Percentiles rank a stretch among this genome's conserved stretches.
Evolutionary conservation across 371 early-diverging fungal species (phyloP).

Genomic region (Apophysomyces ossiformis): DNA sequence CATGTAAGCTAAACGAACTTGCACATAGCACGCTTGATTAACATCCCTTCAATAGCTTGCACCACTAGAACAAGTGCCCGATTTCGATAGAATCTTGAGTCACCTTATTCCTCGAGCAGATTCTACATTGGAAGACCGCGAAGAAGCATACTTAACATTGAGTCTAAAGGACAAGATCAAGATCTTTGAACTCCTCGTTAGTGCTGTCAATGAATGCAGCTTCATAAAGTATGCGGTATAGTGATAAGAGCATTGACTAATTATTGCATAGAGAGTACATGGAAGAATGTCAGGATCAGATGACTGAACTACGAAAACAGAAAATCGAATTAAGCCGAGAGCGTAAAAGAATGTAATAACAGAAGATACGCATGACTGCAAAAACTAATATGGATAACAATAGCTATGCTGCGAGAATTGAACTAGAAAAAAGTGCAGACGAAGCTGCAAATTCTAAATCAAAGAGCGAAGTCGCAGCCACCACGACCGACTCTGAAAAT

Average conservation of each 20-base stretch:
- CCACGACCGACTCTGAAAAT: slow-evolving; percentile 24
- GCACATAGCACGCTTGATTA: background rate
- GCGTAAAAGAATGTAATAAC: slow-evolving; percentile 47
- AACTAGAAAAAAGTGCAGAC: slow-evolving; percentile 35
- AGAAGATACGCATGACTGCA: too few relatives aligned
- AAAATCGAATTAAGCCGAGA: slow-evolving; percentile 72
- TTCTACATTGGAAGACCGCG: slow-evolving; percentile 51
- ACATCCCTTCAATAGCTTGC: slow-evolving; percentile 39
- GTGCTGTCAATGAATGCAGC: slow-evolving; percentile 51
- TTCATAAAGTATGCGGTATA: slow-evolving; percentile 38
- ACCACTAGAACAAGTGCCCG: slow-evolving; percentile 45
- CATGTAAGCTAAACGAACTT: slow-evolving; percentile 30
- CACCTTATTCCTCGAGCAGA: slow-evolving; percentile 47
- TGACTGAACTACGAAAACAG: slow-evolving; percentile 61
- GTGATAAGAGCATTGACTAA: background rate
- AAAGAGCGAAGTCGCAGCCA: slow-evolving; percentile 10
- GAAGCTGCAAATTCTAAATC: slow-evolving; percentile 20
- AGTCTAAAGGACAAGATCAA: slow-evolving; percentile 53
- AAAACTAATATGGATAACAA: too few relatives aligned
- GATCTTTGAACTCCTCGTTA: slow-evolving; percentile 54
- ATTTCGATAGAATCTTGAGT: slow-evolving; percentile 55
- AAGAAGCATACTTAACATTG: slow-evolving; percentile 45
- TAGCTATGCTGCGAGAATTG: slow-evolving; percentile 40
- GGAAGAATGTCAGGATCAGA: slow-evolving; percentile 61
- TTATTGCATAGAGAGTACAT: slow-evolving; percentile 53